Percentiles rank a stretch among this genome's conserved stretches.
Conservation (phyloP, 2,329 filamentous ascomycete genomes). For the Saccharata proteae region DNA sequence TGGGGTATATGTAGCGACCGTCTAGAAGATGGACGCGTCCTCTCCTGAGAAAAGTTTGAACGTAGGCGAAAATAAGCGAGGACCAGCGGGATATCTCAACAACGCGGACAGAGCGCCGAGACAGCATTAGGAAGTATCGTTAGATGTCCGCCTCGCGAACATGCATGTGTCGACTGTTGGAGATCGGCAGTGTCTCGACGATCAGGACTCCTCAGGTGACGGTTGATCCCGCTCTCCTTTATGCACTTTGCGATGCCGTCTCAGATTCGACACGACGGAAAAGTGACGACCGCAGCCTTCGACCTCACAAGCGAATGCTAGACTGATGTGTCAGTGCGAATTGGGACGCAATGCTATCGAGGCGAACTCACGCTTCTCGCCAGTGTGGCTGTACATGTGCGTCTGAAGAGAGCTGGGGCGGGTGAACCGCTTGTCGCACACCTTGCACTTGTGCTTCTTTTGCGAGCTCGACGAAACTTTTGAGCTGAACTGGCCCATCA, state of each 20-base stretch:
- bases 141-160: no score
- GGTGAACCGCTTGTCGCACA: slow-evolving; percentile 96
- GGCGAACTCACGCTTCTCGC: slow-evolving; percentile 81
- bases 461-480: slow-evolving; percentile 92
- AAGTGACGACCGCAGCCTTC: slow-evolving; percentile 93
- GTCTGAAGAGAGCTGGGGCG: slow-evolving; percentile 89
- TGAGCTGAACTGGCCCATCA: slow-evolving; percentile 98
- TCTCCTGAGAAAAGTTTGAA: slow-evolving; percentile 4
- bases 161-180: not conserved
- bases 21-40: slow-evolving; percentile 10
- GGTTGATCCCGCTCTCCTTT: slow-evolving; percentile 52
- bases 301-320: slow-evolving; percentile 88
- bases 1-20: slow-evolving; percentile 13
- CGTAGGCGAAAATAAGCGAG: slow-evolving; percentile 6
- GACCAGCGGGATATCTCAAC: slow-evolving; percentile 9
- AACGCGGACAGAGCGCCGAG: slow-evolving; percentile 3
- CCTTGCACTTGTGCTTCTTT: slow-evolving; percentile 99
- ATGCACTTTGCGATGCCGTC: slow-evolving; percentile 92
- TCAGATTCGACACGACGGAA: slow-evolving; percentile 90
- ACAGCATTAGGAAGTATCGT: no score
- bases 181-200: slow-evolving; percentile 1
- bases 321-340: slow-evolving; percentile 12
- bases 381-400: slow-evolving; percentile 97
- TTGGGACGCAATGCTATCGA: not conserved
- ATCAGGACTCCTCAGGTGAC: slow-evolving; percentile 35